Conservation (phyloP, 768 basidiomycete species). For the Gloeopeniophorella convolvens region DNA sequence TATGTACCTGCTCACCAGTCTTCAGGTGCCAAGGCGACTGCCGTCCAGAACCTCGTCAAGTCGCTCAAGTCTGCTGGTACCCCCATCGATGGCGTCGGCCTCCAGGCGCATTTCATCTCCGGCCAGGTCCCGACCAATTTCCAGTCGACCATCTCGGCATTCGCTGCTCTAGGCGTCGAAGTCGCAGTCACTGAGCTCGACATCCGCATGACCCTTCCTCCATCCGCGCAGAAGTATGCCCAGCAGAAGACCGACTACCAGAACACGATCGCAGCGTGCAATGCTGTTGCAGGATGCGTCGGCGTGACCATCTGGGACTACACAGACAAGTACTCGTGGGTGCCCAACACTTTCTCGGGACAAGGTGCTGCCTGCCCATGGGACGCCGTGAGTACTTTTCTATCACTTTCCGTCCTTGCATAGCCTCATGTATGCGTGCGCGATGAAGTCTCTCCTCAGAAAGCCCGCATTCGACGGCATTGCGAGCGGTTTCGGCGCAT, state of each 20-base stretch:
- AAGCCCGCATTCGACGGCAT: slow-evolving; percentile 46
- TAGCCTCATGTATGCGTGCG: background rate
- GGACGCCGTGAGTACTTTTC: slow-evolving; percentile 24
- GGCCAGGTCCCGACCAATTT: too few species aligned
- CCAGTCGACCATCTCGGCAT: too few species aligned
- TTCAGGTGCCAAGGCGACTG: too few species aligned
- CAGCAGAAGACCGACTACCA: slow-evolving; percentile 56
- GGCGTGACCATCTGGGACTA: slow-evolving; percentile 39
- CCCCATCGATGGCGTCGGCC: too few species aligned
- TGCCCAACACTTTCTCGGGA: slow-evolving; percentile 29
- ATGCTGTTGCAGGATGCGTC: slow-evolving; percentile 32
- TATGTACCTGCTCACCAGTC: too few species aligned
- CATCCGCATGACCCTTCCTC: slow-evolving; percentile 52
- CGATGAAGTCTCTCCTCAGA: slow-evolving; percentile 25
- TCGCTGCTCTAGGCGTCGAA: too few species aligned
- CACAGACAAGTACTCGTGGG: slow-evolving; percentile 37
- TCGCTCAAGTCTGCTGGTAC: too few species aligned
- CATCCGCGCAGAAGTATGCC: slow-evolving; percentile 38
- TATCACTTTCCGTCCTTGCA: too few species aligned
- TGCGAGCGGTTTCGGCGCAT: slow-evolving; percentile 30
- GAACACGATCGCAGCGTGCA: slow-evolving; percentile 50
- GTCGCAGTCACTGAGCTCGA: slow-evolving; percentile 67
- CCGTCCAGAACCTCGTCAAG: too few species aligned
- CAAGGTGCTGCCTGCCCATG: slow-evolving; percentile 30
- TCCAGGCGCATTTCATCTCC: too few species aligned